Conservation (phyloP, 225 moss, liverwort and hornwort genomes). For the Anthoceros angustus region DNA sequence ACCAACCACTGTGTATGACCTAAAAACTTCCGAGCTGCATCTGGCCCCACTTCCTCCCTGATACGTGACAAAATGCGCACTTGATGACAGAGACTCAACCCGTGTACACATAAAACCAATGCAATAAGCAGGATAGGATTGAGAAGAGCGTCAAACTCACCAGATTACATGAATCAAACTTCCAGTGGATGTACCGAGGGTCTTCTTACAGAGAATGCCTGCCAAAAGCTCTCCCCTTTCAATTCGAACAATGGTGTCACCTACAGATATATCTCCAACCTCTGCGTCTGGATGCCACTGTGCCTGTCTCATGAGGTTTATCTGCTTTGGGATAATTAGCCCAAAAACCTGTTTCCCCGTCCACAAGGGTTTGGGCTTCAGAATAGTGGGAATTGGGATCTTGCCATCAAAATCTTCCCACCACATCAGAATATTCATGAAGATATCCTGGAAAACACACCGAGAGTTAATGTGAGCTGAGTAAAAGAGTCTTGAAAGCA, state of each 20-base stretch:
- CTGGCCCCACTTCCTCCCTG: constrained; percentile 99
- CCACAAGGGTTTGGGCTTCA: constrained; percentile 96
- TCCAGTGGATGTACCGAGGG: constrained; percentile 81
- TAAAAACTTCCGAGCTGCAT: constrained; percentile 92
- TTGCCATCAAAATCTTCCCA: constrained; percentile 99
- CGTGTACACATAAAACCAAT: not conserved
- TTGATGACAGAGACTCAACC: not conserved
- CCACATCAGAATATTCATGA: constrained; percentile 98
- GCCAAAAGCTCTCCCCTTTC: constrained; percentile 89
- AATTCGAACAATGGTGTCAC: constrained; percentile 86
- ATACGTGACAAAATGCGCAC: not conserved
- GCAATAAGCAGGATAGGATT: not conserved
- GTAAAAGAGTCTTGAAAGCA: not conserved
- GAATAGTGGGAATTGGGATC: constrained; percentile 89
- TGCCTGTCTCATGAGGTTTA: constrained; percentile 90
- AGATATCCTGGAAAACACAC: constrained; percentile 58
- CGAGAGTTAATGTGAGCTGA: not conserved
- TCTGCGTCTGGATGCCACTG: constrained; percentile 87
- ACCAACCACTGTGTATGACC: constrained; percentile 98
- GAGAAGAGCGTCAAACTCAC: constrained; percentile 18
- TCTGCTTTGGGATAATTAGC: constrained; percentile 96
- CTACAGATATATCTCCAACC: constrained; percentile 74
- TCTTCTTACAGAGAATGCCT: constrained; percentile 90
- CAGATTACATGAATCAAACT: constrained; percentile 98
- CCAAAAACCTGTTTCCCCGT: constrained; percentile 94